Base-by-base conservation (phyloP, 1,284 basidiomycete species). In the Microbotryomycetes sp. region DNA sequence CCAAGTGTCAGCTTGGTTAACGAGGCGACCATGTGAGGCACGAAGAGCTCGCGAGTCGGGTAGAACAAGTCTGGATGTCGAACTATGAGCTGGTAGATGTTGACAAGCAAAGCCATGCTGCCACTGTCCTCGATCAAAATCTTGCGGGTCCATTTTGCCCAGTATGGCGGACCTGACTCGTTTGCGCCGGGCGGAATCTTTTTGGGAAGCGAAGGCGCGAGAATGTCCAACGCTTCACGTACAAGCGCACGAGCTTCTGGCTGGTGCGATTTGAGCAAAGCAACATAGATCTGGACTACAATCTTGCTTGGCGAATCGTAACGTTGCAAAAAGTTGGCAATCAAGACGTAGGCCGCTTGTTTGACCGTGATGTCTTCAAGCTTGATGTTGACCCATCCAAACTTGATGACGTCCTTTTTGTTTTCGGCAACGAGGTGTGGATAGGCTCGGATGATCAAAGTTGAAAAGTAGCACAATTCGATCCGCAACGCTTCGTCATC, bases 251-350 rank as follows among this genome's bases (percentile, higher is more conserved):
- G 76, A 28, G 79, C 88, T 57, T 92, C 91, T 53, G 78, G 92
- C 85, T 71, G 86, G 75, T 91, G 81, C 68, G 87, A 84, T 36
- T 89, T 87, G 62, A 99, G 81, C n/a, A 98, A 80, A 12, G 90
- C 92, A 19, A 86, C 86, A 89, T 93, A 97, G 29, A 94, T 89
- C n/a, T 89, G 84, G 49, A 93, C 80, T 52, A 97, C 86, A 75
- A 99, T 96, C 77, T 97, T 97, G 67, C 85, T 82, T 0, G 96
- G 94, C 4, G 87, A 89, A 51, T 91, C 90, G 75, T 90, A 96
- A 2, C 84, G 86, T 42, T 87, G 86, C 73, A 97, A 92, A 81
- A 98, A 97, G 53, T 88, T 85, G n/a, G 94, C 91, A 32, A 91
- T 88, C 22, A 97, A 83, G 30, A 97, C 83, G 74, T 94, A 94